phyloP scores from a whole-genome alignment of 1,139 yeast genomes.

The Saccharomycopsis crataegensis region DNA sequence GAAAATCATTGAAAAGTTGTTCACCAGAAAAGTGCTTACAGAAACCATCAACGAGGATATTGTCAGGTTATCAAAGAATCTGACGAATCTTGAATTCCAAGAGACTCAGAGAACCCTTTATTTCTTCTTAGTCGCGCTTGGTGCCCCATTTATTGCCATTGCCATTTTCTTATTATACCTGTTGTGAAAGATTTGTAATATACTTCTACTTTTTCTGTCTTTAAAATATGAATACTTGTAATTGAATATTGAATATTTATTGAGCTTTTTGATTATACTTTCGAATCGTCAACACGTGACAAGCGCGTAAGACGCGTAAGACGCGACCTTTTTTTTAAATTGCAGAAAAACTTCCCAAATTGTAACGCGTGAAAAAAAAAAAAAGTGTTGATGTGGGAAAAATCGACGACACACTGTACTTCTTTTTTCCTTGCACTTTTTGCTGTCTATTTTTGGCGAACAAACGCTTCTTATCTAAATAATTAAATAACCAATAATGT shows the following conservation, averaged over 20 bases:
- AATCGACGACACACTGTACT: too few species aligned
- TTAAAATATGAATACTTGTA: not conserved
- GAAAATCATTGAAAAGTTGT: conserved; percentile 41
- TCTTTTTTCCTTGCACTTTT: too few species aligned
- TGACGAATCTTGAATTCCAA: conserved; percentile 4
- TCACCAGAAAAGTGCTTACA: conserved; percentile 61
- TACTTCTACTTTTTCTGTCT: not conserved
- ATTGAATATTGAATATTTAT: not conserved
- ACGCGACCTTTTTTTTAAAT: too few species aligned
- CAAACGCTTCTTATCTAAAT: too few species aligned
- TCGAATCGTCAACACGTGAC: not conserved
- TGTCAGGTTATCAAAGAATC: conserved; percentile 6
- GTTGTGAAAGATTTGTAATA: not conserved
- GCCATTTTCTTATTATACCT: not conserved
- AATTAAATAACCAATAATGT: too few species aligned
- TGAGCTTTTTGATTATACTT: not conserved
- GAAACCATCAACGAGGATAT: conserved; percentile 20
- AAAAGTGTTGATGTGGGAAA: too few species aligned
- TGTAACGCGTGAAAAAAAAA: too few species aligned
- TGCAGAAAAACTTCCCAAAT: too few species aligned
- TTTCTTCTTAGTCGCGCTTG: not conserved
- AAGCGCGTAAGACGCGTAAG: too few species aligned
- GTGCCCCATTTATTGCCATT: not conserved
- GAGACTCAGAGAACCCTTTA: conserved; percentile 9
- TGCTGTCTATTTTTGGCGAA: too few species aligned